A percentile compares a stretch with the other conserved stretches of the same genome.
phyloP scores from a whole-genome alignment of 73 alveolate genomes.

The Blepharisma japonicum region DNA sequence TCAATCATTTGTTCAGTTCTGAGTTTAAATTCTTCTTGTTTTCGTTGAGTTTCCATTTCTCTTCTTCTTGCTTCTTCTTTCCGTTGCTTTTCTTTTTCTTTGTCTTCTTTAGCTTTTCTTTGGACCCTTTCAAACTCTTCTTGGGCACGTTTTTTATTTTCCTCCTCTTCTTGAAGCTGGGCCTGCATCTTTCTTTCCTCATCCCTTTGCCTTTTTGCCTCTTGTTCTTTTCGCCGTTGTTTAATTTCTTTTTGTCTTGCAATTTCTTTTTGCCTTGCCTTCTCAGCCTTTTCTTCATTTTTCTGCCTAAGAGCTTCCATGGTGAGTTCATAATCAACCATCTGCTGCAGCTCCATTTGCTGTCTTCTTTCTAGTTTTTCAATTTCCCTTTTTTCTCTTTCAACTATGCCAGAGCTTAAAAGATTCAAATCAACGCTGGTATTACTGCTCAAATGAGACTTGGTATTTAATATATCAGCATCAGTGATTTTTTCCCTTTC shows the following conservation, averaged over 20 bases:
- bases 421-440: neutral
- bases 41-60: slow-evolving; percentile 11
- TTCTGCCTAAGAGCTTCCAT: neutral
- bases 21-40: neutral
- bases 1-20: slow-evolving; percentile 15
- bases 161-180: neutral
- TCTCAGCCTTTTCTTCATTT: slow-evolving; percentile 17
- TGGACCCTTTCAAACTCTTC: slow-evolving; percentile 8
- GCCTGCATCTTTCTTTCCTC: slow-evolving; percentile 26
- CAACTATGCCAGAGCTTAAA: neutral
- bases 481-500: slow-evolving; percentile 4
- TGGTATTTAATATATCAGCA: neutral
- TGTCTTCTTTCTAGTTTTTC: neutral
- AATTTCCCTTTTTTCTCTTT: slow-evolving; percentile 1
- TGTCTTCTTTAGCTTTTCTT: neutral
- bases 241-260: slow-evolving; percentile 2
- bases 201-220: slow-evolving; percentile 25
- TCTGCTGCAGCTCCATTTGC: neutral
- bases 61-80: slow-evolving; percentile 8
- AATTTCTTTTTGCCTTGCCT: neutral
- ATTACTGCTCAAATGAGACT: neutral
- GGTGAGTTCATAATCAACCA: neutral
- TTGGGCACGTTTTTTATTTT: neutral
- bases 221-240: neutral
- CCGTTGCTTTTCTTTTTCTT: slow-evolving; percentile 15